These are phyloP conservation scores for Phoenix roebelenii DNA, from an alignment of 176 grass and related monocot species.

Conservation along the genomic window DNA sequence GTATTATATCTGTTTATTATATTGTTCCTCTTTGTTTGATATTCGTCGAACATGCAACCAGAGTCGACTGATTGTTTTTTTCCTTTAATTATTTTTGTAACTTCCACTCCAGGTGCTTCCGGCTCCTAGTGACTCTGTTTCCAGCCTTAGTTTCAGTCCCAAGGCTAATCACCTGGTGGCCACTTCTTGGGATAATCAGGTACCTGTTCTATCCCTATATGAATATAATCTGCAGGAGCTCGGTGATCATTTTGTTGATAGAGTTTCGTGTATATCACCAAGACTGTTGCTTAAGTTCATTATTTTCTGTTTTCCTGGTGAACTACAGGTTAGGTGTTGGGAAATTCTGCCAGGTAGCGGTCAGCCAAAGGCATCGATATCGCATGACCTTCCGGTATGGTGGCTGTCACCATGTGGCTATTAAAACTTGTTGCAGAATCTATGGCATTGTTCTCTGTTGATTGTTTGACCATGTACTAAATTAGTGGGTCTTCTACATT, in stretches of 20 bases:
- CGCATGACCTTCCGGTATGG: constrained; percentile 76
- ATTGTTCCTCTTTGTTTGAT: neutral
- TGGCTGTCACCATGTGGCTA: neutral
- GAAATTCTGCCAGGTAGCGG: constrained; percentile 69
- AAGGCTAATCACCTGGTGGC: constrained; percentile 62
- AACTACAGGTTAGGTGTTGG: constrained; percentile 79
- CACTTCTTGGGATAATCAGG: constrained; percentile 90
- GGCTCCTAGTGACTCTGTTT: constrained; percentile 48
- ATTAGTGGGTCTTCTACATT: constrained; percentile 22
- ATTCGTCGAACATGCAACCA: too few relatives aligned
- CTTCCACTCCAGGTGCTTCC: constrained; percentile 17
- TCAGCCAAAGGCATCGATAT: constrained; percentile 87
- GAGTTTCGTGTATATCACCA: too few relatives aligned
- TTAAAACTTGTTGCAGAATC: too few relatives aligned
- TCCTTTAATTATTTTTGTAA: neutral
- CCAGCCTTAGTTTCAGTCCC: constrained; percentile 80
- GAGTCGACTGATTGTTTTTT: neutral
- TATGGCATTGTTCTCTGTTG: too few relatives aligned
- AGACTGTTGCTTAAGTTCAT: too few relatives aligned
- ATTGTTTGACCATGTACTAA: constrained; percentile 1
- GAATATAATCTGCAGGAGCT: too few relatives aligned
- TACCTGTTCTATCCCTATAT: constrained; percentile 3
- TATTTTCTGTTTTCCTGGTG: too few relatives aligned
- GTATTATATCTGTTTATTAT: neutral
- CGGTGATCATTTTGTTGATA: too few relatives aligned